Evolutionary conservation across 2,329 filamentous ascomycete genomes (phyloP), one percentile per base, ranked within the genome.

Genomic region (Botryosphaeria dothidea): DNA sequence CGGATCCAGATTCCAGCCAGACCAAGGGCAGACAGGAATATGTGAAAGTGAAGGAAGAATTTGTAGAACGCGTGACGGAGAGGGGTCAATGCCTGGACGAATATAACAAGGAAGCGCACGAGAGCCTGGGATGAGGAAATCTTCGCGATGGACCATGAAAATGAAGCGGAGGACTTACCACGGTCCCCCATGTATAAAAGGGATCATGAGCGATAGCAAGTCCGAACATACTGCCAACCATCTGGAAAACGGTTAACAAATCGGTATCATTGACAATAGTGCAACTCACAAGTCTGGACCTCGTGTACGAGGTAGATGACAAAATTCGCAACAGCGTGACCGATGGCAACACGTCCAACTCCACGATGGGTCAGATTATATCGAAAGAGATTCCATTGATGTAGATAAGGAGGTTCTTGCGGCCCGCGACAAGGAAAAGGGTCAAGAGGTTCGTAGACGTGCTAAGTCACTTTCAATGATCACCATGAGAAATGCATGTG

Each of bases 301-400:
- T 81, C 81, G 68, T 72, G 75, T 25, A 77, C 70, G 67, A 86
- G 83, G 77, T 83, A 92, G 57, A 88, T 84, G 41, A 87, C 72
- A 1, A 86, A 87, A 77, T 93, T 91, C 29, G 84, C 81, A 41
- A 93, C 69, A 8, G 87, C 83, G 74, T 94, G 90, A 15, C 92
- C 78, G n/a, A 90, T 84, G 25, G 90, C 89, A 66, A 93, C 91
- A 38, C 91, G 87, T 70, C 91, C 91, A 68, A 92, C 85, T 91
- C 91, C 93, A 67, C 91, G 86, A 77, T 94, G 91, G 65, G 93
- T 82, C 67, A 94, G 79, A 79, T 93, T 94, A 90, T 92, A 76
- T 94, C 91, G 75, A 93, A 94, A 3, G 89, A 91, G 68, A 93
- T 88, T 67, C 88, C 87, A 62, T 92, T 82, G 69, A 90, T 80